Evolutionary conservation across 2,329 filamentous ascomycete species (phyloP).

Genomic region (Scopulariopsis brevicaulis): DNA sequence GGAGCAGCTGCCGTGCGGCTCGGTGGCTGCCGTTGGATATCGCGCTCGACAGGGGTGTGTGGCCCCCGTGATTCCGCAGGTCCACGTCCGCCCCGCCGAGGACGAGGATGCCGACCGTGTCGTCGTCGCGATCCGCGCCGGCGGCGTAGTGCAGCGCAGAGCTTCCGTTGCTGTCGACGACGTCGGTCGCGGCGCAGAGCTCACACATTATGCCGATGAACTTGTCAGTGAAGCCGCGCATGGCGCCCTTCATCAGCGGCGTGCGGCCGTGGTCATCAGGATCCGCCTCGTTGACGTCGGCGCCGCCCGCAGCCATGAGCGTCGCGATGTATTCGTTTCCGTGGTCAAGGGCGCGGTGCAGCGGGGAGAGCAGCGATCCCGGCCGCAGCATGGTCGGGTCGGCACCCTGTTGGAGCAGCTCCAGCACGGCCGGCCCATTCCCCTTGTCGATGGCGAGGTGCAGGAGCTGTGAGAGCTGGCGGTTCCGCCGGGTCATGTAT

Average conservation of each 20-base stretch:
- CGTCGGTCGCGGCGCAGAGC: constrained; percentile 11
- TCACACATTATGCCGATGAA: constrained; percentile 12
- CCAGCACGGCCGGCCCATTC: constrained; percentile 10
- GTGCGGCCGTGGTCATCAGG: constrained; percentile 9
- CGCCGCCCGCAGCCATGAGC: constrained; percentile 11
- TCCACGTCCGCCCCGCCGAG: constrained; percentile 11
- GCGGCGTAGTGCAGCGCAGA: constrained; percentile 13
- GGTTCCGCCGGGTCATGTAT: not conserved
- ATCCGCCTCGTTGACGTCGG: constrained; percentile 9
- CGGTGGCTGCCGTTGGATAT: constrained; percentile 8
- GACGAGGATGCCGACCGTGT: constrained; percentile 10
- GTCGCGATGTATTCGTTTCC: constrained; percentile 10
- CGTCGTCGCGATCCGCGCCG: constrained; percentile 8
- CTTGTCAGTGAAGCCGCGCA: constrained; percentile 10
- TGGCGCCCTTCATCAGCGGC: constrained; percentile 10
- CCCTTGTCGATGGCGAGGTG: constrained; percentile 13
- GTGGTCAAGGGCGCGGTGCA: constrained; percentile 12
- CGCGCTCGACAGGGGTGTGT: constrained; percentile 12
- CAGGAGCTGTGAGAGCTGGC: constrained; percentile 5
- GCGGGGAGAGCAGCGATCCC: constrained; percentile 8
- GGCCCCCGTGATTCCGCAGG: constrained; percentile 8
- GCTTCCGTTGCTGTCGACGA: constrained; percentile 10
- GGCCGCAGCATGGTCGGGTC: constrained; percentile 10
- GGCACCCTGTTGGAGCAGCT: constrained; percentile 10
- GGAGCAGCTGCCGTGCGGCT: constrained; percentile 8